phyloP scores from a whole-genome alignment of 371 early-diverging fungal species.

The Haplosporangium sp. region DNA sequence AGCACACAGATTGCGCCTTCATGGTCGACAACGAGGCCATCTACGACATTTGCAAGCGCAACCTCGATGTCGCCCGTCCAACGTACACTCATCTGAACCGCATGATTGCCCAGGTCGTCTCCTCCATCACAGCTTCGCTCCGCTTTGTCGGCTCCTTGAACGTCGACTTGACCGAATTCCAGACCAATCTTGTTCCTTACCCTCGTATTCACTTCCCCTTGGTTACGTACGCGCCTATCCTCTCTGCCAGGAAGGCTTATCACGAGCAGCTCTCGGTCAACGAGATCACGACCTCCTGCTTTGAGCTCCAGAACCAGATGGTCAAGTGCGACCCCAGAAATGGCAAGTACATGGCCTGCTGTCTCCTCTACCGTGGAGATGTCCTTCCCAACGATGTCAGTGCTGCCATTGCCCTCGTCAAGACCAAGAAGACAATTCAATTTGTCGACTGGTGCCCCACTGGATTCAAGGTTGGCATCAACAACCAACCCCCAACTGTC shows the following conservation, averaged over 20 bases:
- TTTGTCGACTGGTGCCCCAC: slow-evolving; percentile 99
- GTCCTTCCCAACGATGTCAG: slow-evolving; percentile 90
- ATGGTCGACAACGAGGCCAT: slow-evolving; percentile 99
- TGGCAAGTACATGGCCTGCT: slow-evolving; percentile 97
- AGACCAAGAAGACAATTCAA: slow-evolving; percentile 91
- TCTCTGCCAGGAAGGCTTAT: slow-evolving; percentile 90
- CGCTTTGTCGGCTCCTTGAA: slow-evolving; percentile 98
- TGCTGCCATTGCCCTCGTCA: slow-evolving; percentile 88
- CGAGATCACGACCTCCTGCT: slow-evolving; percentile 93
- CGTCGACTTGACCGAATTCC: slow-evolving; percentile 97
- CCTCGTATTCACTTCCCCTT: slow-evolving; percentile 98
- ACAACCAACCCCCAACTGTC: slow-evolving; percentile 89
- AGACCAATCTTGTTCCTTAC: slow-evolving; percentile 98
- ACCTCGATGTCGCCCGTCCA: slow-evolving; percentile 98
- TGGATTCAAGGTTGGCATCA: slow-evolving; percentile 98
- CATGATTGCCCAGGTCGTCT: slow-evolving; percentile 99
- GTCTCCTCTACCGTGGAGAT: slow-evolving; percentile 95
- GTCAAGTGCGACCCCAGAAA: slow-evolving; percentile 95
- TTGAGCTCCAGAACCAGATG: slow-evolving; percentile 96
- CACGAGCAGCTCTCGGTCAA: slow-evolving; percentile 92
- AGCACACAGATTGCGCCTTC: slow-evolving; percentile 99
- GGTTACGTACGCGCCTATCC: slow-evolving; percentile 95
- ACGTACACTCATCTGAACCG: slow-evolving; percentile 98
- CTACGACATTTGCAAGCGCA: slow-evolving; percentile 99
- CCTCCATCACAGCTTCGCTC: slow-evolving; percentile 99